phyloP scores from a whole-genome alignment of 192 early-diverging fungal species.

The Lobosporangium transversale region DNA sequence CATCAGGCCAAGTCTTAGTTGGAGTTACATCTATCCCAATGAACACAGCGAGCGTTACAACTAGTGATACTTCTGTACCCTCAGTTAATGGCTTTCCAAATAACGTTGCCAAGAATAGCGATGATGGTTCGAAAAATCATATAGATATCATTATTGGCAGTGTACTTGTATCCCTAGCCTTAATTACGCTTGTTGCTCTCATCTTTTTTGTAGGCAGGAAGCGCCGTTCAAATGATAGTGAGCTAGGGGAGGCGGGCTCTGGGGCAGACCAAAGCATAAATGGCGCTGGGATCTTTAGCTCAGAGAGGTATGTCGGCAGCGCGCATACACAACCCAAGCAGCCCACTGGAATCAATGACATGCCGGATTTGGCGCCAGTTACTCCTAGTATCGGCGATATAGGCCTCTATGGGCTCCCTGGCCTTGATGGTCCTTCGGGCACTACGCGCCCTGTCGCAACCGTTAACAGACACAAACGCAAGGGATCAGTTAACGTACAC shows the following conservation, averaged over 20 bases:
- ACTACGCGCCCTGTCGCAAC: constrained; percentile 7
- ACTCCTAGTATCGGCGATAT: neutral
- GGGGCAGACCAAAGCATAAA: neutral
- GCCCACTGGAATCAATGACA: neutral
- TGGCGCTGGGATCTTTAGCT: constrained; percentile 4
- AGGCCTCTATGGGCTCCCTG: too few relatives aligned
- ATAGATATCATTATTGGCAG: constrained; percentile 14
- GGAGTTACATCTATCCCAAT: constrained; percentile 6
- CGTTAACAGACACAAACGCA: constrained; percentile 12
- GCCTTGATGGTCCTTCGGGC: neutral
- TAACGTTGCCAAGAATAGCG: constrained; percentile 6
- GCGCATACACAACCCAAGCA: constrained; percentile 8
- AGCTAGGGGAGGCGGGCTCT: neutral
- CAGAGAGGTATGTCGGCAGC: constrained; percentile 10
- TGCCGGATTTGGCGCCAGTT: constrained; percentile 10
- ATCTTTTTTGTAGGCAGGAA: constrained; percentile 26
- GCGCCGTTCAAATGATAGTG: constrained; percentile 14
- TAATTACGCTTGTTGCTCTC: constrained; percentile 22
- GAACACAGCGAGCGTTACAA: neutral
- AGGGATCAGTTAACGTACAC: constrained; percentile 9
- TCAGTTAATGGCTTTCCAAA: constrained; percentile 2
- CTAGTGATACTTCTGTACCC: neutral
- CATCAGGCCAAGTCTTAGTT: constrained; percentile 18
- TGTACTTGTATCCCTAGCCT: constrained; percentile 1
- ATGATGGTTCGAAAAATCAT: neutral